These are phyloP conservation scores for Hydnomerulius pinastri DNA, from an alignment of 768 basidiomycete species.

Conservation along the genomic window DNA sequence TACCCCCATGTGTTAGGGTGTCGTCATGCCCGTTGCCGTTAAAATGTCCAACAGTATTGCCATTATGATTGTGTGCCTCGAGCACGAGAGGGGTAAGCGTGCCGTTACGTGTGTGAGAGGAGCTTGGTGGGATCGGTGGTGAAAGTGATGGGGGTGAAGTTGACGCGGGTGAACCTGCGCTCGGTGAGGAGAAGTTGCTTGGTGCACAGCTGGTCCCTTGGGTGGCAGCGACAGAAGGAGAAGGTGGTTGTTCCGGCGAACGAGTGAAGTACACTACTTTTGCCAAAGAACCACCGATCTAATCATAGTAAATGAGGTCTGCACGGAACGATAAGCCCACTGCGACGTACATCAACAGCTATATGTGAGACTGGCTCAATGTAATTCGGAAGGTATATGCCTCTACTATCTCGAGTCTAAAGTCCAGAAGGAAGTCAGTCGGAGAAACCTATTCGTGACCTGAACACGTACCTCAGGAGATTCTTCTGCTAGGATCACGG, in stretches of 20 bases:
- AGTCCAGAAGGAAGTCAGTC: constrained; percentile 13
- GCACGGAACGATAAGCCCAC: not conserved
- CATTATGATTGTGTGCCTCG: constrained; percentile 45
- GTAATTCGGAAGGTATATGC: constrained; percentile 96
- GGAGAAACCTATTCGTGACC: constrained; percentile 7
- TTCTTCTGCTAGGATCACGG: constrained; percentile 90
- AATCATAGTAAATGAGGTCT: constrained; percentile 9
- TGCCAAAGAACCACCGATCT: constrained; percentile 97
- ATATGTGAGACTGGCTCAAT: constrained; percentile 98
- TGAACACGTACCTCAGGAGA: constrained; percentile 77
- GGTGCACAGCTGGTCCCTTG: constrained; percentile 52
- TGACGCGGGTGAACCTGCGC: constrained; percentile 32
- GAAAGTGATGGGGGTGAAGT: constrained; percentile 28
- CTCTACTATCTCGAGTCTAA: constrained; percentile 90
- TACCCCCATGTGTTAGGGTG: constrained; percentile 18
- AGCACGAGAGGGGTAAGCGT: constrained; percentile 84
- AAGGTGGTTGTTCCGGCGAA: constrained; percentile 81
- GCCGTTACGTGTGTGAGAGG: constrained; percentile 53
- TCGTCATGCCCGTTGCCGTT: constrained; percentile 21
- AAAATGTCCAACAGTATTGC: constrained; percentile 20
- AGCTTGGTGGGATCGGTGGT: constrained; percentile 23
- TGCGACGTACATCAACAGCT: constrained; percentile 84
- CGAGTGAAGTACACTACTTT: constrained; percentile 99
- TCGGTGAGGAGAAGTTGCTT: constrained; percentile 45
- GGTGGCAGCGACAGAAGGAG: constrained; percentile 68